These are phyloP conservation scores for Rhynchosporium secalis DNA, from an alignment of 2,329 filamentous ascomycete genomes.

Conservation along the genomic window DNA sequence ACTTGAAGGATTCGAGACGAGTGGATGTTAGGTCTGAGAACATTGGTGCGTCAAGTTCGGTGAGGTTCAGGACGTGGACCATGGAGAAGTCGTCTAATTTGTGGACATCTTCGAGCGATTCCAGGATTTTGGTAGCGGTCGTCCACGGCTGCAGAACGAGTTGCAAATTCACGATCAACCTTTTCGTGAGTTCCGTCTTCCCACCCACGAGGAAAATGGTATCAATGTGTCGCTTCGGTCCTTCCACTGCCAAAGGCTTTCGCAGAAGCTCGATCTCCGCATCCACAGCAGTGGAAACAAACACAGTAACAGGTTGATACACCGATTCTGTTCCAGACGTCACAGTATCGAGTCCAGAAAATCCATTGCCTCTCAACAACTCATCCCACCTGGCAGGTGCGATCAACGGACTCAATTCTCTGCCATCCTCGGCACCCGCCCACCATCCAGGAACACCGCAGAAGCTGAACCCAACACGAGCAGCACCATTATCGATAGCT, in stretches of 20 bases:
- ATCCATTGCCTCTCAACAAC: constrained; percentile 8
- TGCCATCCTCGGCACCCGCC: constrained; percentile 37
- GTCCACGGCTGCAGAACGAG: not conserved
- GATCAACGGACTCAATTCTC: constrained; percentile 5
- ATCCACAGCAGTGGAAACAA: constrained; percentile 15
- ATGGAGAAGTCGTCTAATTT: not conserved
- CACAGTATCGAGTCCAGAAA: constrained; percentile 19
- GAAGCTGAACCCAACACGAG: constrained; percentile 36
- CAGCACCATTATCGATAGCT: constrained; percentile 32
- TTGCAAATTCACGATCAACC: not conserved
- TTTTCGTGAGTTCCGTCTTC: not conserved
- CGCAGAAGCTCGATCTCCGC: constrained; percentile 4
- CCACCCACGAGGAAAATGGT: constrained; percentile 4
- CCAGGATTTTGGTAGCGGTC: not conserved
- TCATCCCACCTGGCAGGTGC: constrained; percentile 14
- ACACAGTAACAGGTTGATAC: constrained; percentile 26
- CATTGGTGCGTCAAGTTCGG: constrained; percentile 18
- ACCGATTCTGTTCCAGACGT: constrained; percentile 11
- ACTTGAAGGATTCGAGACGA: constrained; percentile 17
- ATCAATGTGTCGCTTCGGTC: constrained; percentile 26
- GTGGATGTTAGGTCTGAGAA: constrained; percentile 9
- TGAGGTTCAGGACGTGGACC: constrained; percentile 17
- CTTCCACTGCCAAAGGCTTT: constrained; percentile 23
- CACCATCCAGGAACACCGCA: constrained; percentile 40
- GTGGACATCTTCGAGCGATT: constrained; percentile 12